Percentiles rank a stretch among this genome's conserved stretches.
phyloP scores from a whole-genome alignment of 2,329 filamentous ascomycete species.

The Tolypocladium pustulatum region DNA sequence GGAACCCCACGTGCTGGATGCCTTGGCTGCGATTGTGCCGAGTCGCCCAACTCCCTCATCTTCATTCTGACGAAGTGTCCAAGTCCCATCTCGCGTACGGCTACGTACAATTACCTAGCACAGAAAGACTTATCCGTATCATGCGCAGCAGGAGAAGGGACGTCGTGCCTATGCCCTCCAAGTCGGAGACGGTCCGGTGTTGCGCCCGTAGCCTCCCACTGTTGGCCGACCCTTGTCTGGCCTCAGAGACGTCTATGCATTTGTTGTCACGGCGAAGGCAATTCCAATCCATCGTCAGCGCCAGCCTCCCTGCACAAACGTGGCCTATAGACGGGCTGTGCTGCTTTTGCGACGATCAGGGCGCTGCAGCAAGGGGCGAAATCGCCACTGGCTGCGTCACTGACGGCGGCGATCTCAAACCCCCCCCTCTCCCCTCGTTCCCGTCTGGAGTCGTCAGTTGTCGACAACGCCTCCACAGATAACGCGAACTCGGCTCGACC shows the following conservation, averaged over 20 bases:
- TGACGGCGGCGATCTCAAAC: neutral
- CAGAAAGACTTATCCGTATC: no score
- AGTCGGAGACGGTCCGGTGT: no score
- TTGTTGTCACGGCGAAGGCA: no score
- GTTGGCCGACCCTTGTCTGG: no score
- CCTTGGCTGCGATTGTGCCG: constrained; percentile 6
- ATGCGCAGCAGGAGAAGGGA: no score
- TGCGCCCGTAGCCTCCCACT: no score
- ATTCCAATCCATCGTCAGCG: neutral
- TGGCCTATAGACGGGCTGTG: neutral
- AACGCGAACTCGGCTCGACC: neutral
- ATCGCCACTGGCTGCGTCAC: constrained; percentile 1
- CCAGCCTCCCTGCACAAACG: neutral
- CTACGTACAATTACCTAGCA: neutral
- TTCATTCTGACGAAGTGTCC: neutral
- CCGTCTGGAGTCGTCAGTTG: neutral
- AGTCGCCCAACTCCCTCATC: no score
- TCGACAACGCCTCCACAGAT: neutral
- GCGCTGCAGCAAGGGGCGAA: neutral
- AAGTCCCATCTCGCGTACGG: neutral
- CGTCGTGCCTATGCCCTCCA: no score
- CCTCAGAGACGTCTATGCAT: no score
- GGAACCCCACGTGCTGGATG: constrained; percentile 9
- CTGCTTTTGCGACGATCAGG: neutral
- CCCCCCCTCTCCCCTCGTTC: neutral